Conservation (phyloP, 345 rosid species). For the Populus euphratica region DNA sequence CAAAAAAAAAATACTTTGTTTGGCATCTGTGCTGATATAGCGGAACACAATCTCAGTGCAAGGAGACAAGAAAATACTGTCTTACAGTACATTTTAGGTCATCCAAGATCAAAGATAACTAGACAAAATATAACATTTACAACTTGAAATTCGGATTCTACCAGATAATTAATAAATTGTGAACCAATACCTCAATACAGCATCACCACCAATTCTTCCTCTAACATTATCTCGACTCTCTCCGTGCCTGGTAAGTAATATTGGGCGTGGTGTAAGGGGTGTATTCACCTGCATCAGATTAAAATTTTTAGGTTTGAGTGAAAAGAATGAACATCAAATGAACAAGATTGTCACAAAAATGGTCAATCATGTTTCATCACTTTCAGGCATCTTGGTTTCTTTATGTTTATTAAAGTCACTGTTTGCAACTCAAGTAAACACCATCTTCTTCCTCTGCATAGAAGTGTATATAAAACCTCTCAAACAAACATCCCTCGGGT, state of each 20-base stretch:
- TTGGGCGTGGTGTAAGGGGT: slow-evolving; percentile 98
- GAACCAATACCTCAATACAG: slow-evolving; percentile 61
- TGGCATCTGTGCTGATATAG: background rate
- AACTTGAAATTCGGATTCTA: background rate
- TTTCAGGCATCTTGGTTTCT: background rate
- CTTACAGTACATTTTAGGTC: background rate
- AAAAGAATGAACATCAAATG: slow-evolving; percentile 1
- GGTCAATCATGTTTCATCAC: background rate
- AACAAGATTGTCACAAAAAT: background rate
- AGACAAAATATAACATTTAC: background rate
- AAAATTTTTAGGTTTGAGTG: background rate
- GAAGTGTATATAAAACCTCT: background rate
- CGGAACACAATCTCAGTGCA: background rate
- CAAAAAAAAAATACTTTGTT: background rate
- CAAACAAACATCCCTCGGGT: background rate
- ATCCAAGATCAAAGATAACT: background rate
- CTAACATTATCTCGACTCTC: slow-evolving; percentile 96
- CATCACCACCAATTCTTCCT: slow-evolving; percentile 96
- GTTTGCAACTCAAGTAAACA: background rate
- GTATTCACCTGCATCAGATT: slow-evolving; percentile 73
- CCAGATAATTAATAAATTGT: background rate
- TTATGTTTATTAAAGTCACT: background rate
- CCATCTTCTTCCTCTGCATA: background rate
- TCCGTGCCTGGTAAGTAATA: slow-evolving; percentile 96
- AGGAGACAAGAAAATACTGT: background rate